A percentile compares a stretch with the other conserved stretches of the same genome.
phyloP scores from a whole-genome alignment of 768 basidiomycete species.

The Lactifluus subvellereus region DNA sequence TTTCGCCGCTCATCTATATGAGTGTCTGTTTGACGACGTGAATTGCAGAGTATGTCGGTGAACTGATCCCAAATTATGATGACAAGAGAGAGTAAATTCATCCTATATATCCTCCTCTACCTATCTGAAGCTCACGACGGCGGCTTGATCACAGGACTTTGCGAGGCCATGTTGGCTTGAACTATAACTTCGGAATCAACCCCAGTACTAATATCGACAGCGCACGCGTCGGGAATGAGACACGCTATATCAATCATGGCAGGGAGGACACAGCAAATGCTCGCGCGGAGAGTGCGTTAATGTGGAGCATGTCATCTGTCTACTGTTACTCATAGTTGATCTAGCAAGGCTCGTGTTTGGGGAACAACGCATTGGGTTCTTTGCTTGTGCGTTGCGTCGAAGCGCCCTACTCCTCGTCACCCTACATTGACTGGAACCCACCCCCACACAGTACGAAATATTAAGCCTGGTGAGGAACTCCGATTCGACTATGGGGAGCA shows the following conservation, averaged over 20 bases:
- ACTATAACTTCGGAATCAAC: conserved; percentile 59
- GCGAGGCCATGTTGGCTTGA: conserved; percentile 44
- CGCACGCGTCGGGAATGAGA: conserved; percentile 49
- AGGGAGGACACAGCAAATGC: conserved; percentile 37
- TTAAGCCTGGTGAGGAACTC: conserved; percentile 10
- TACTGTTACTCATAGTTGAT: background rate
- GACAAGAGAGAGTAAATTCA: conserved; percentile 46
- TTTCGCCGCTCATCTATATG: background rate
- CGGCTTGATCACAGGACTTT: conserved; percentile 33
- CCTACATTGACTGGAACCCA: background rate
- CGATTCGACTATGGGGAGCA: conserved; percentile 12
- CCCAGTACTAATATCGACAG: conserved; percentile 46
- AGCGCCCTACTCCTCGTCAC: background rate
- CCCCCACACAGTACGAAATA: background rate
- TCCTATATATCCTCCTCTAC: background rate
- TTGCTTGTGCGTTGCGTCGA: conserved; percentile 46
- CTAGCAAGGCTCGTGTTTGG: conserved; percentile 57
- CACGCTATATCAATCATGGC: conserved; percentile 67
- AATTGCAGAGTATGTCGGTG: conserved; percentile 58
- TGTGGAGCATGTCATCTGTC: background rate
- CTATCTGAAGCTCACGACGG: background rate
- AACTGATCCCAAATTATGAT: conserved; percentile 44
- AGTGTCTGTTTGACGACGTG: background rate
- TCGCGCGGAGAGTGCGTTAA: conserved; percentile 38
- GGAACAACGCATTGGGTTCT: conserved; percentile 62